phyloP scores from a whole-genome alignment of 2,329 filamentous ascomycete genomes.

The Sordariomycetes sp. region DNA sequence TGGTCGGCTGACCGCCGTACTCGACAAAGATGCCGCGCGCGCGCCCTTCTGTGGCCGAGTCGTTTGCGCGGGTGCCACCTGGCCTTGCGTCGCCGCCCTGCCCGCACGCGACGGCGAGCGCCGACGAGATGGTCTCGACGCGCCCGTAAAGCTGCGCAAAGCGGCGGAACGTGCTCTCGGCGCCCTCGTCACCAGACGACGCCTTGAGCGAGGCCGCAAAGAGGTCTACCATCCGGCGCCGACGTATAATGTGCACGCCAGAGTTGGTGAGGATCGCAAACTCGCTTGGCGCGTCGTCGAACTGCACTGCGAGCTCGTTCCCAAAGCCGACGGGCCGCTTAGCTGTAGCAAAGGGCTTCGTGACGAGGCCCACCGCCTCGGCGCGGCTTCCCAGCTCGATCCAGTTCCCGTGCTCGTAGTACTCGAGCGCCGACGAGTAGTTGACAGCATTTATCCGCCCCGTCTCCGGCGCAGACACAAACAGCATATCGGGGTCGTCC shows the following conservation, averaged over 20 bases:
- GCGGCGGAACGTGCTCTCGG: conserved; percentile 69
- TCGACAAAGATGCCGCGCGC: conserved; percentile 85
- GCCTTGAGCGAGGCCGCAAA: conserved; percentile 72
- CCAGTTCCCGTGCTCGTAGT: conserved; percentile 71
- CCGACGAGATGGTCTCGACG: conserved; percentile 78
- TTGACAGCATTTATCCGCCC: conserved; percentile 61
- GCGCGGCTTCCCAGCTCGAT: conserved; percentile 60
- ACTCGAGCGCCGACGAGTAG: conserved; percentile 39
- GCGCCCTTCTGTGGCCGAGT: conserved; percentile 74
- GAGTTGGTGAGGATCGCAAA: conserved; percentile 86
- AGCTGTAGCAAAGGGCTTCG: conserved; percentile 57
- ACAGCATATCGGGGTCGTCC: conserved; percentile 52
- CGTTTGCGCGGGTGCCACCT: conserved; percentile 63
- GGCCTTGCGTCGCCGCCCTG: conserved; percentile 67
- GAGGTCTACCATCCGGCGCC: conserved; percentile 78
- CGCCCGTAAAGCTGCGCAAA: conserved; percentile 81
- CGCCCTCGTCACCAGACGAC: conserved; percentile 61
- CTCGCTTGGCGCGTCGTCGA: conserved; percentile 69
- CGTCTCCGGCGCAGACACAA: conserved; percentile 77
- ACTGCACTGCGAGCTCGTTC: conserved; percentile 94
- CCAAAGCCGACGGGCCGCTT: conserved; percentile 66
- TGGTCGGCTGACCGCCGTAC: conserved; percentile 73
- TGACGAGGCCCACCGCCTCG: conserved; percentile 68
- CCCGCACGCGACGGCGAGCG: conserved; percentile 86
- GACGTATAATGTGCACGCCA: conserved; percentile 74